Conservation (phyloP, 1,284 basidiomycete species). For the Puccinia polysora region DNA sequence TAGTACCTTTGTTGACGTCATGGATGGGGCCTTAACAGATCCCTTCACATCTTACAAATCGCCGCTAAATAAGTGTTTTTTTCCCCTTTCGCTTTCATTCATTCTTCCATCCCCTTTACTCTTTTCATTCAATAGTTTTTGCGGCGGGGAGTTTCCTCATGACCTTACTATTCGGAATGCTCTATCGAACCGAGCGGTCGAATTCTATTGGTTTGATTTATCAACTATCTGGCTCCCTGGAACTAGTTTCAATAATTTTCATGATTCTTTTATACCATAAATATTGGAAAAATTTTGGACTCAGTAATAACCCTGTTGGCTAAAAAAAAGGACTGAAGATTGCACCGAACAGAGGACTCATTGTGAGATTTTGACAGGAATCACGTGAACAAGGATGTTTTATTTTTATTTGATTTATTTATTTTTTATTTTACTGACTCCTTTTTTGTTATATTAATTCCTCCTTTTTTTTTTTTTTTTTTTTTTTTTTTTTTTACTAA, state of each 20-base stretch:
- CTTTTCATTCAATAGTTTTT: not conserved
- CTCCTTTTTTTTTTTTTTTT: not conserved
- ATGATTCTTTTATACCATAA: constrained; percentile 15
- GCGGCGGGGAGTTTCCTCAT: constrained; percentile 27
- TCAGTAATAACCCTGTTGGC: too few relatives aligned
- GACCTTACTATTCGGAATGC: constrained; percentile 20
- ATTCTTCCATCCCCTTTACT: not conserved
- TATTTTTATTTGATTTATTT: too few relatives aligned
- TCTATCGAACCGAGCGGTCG: not conserved
- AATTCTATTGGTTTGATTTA: constrained; percentile 10
- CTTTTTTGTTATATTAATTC: not conserved
- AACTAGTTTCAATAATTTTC: not conserved
- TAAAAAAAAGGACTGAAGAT: too few relatives aligned
- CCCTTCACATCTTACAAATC: not conserved
- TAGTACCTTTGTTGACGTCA: not conserved
- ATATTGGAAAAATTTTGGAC: constrained; percentile 8
- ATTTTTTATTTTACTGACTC: too few relatives aligned
- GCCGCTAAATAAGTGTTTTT: too few relatives aligned
- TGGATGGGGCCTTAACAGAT: not conserved
- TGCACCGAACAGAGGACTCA: not conserved
- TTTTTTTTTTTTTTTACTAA: not conserved
- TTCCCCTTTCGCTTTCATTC: not conserved
- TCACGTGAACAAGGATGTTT: too few relatives aligned
- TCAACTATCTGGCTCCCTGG: not conserved
- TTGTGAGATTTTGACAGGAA: not conserved